Evolutionary conservation across 768 basidiomycete species (phyloP).

Genomic region (Artomyces pyxidatus): DNA sequence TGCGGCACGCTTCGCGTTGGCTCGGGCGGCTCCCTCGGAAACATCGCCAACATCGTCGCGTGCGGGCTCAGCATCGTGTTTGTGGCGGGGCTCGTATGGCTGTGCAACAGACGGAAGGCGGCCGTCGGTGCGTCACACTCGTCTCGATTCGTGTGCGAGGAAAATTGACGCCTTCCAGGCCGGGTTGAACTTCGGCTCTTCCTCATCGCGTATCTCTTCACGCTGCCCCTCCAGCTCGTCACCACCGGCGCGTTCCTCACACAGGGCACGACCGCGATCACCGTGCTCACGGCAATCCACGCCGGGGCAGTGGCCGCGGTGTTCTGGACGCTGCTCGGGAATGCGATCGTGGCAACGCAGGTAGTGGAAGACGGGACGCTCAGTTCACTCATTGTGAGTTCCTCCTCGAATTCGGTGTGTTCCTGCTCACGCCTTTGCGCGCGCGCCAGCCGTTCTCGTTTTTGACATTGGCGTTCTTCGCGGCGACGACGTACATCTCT

Average conservation of each 20-base stretch:
- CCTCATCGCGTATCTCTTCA: conserved; percentile 57
- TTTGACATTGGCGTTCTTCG: conserved; percentile 52
- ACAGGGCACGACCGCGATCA: conserved; percentile 68
- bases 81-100: conserved; percentile 45
- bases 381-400: conserved; percentile 54
- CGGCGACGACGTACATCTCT: conserved; percentile 71
- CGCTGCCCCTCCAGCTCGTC: conserved; percentile 72
- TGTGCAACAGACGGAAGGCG: conserved; percentile 63
- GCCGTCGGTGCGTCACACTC: conserved; percentile 58
- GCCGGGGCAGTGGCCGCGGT: conserved; percentile 67
- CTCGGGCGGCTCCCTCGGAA: conserved; percentile 55
- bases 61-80: conserved; percentile 69
- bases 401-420: not conserved
- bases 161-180: conserved; percentile 30
- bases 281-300: conserved; percentile 70
- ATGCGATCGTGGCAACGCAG: conserved; percentile 78
- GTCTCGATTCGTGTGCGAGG: not conserved
- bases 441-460: conserved; percentile 54
- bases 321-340: conserved; percentile 75
- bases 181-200: conserved; percentile 67
- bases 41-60: conserved; percentile 79
- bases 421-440: not conserved
- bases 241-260: conserved; percentile 71
- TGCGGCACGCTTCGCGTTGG: conserved; percentile 71
- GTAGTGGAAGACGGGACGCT: conserved; percentile 87